Conservation (phyloP, 495 filamentous ascomycete species). For the Aspergillus coremiiformis region DNA sequence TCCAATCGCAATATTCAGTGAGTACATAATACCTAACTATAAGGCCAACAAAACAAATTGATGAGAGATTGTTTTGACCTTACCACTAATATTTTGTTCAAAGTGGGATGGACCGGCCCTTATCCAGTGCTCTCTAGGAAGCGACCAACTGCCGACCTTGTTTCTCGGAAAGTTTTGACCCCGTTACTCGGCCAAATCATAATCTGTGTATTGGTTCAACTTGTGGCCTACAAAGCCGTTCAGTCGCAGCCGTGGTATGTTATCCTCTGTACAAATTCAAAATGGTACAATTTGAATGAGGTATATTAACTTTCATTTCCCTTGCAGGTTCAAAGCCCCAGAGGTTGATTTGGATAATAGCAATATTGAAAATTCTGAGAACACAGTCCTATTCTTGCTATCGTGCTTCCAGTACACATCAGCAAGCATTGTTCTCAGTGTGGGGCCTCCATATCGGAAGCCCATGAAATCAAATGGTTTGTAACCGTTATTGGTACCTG, state of each 20-base stretch:
- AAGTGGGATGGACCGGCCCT: constrained; percentile 91
- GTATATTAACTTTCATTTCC: constrained; percentile 7
- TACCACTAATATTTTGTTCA: background rate
- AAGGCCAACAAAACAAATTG: background rate
- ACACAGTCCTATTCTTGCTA: constrained; percentile 79
- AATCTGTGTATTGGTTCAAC: constrained; percentile 74
- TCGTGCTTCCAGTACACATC: constrained; percentile 94
- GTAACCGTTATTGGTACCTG: constrained; percentile 16
- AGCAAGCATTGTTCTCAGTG: constrained; percentile 77
- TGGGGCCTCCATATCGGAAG: constrained; percentile 82
- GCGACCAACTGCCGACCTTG: constrained; percentile 84
- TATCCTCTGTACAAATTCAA: background rate
- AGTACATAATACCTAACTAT: constrained; percentile 19
- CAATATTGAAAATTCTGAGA: constrained; percentile 85
- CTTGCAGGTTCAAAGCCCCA: constrained; percentile 68
- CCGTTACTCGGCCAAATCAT: constrained; percentile 83
- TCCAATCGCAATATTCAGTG: constrained; percentile 93
- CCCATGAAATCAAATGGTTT: constrained; percentile 71
- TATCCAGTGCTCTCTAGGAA: constrained; percentile 73
- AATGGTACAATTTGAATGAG: background rate
- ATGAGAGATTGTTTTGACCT: background rate
- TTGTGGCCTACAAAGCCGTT: constrained; percentile 63
- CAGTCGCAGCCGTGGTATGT: constrained; percentile 68
- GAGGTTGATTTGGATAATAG: constrained; percentile 63
- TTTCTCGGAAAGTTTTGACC: constrained; percentile 86